Percentiles rank a stretch among this genome's conserved stretches.
phyloP scores from a whole-genome alignment of 805 yeast genomes.

The Schwanniomyces pseudopolymorphus region DNA sequence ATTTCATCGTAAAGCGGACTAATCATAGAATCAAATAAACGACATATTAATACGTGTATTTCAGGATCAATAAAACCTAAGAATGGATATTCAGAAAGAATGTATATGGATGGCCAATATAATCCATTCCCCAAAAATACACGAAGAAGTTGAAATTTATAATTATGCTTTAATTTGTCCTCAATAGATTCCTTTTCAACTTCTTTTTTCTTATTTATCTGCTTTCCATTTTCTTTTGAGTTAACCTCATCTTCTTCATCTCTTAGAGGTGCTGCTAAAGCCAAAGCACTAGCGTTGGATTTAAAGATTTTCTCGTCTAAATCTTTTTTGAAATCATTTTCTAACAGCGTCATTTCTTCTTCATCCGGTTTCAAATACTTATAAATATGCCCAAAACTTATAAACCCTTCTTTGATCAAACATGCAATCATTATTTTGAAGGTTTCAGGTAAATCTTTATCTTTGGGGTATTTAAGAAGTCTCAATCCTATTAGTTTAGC shows the following conservation, averaged over 20 bases:
- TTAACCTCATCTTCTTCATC: constrained; percentile 54
- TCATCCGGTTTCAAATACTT: constrained; percentile 55
- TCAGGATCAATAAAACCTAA: constrained; percentile 55
- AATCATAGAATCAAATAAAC: constrained; percentile 50
- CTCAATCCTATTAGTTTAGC: constrained; percentile 55
- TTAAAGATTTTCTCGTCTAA: constrained; percentile 55
- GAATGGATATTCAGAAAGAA: constrained; percentile 62
- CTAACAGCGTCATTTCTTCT: constrained; percentile 43
- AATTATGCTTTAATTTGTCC: constrained; percentile 19
- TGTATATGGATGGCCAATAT: constrained; percentile 57
- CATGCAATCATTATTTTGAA: constrained; percentile 49
- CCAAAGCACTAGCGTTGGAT: constrained; percentile 75
- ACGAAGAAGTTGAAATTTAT: constrained; percentile 44
- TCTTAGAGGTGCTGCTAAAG: constrained; percentile 81
- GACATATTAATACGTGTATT: constrained; percentile 45
- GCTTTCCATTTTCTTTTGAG: constrained; percentile 8
- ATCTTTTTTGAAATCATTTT: constrained; percentile 44
- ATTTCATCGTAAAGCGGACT: constrained; percentile 43
- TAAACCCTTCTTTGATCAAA: constrained; percentile 62
- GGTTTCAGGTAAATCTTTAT: constrained; percentile 40
- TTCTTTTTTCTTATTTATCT: constrained; percentile 10
- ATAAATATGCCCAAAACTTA: constrained; percentile 63
- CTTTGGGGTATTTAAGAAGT: constrained; percentile 27
- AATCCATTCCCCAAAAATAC: constrained; percentile 59
- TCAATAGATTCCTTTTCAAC: constrained; percentile 9